These are phyloP conservation scores for Chalciporus pseudorubinellus DNA, from an alignment of 768 basidiomycete genomes.

Conservation along the genomic window DNA sequence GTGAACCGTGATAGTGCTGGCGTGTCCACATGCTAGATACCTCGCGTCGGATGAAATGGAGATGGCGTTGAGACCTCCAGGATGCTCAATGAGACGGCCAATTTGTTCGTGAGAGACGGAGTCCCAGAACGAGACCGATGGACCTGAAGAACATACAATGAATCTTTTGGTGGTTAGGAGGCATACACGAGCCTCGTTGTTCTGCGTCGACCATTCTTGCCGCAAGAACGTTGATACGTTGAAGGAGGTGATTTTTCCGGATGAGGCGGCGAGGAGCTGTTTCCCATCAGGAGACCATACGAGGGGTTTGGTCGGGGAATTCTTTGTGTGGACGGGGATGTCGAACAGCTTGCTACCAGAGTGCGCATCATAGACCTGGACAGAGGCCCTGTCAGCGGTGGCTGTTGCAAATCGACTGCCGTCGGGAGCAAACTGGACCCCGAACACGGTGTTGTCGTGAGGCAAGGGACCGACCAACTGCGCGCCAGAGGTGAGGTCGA, in stretches of 20 bases:
- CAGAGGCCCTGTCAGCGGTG: background rate
- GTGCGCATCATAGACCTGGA: background rate
- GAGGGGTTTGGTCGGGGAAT: background rate
- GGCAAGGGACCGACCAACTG: slow-evolving; percentile 1
- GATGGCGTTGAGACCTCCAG: background rate
- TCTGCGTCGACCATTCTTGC: slow-evolving; percentile 1
- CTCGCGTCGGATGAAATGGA: slow-evolving; percentile 6
- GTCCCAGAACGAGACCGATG: slow-evolving; percentile 9
- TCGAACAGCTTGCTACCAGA: background rate
- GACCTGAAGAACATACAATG: background rate
- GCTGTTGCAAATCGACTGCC: slow-evolving; percentile 11
- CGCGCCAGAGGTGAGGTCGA: slow-evolving; percentile 1
- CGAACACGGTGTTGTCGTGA: background rate
- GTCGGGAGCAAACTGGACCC: slow-evolving; percentile 27
- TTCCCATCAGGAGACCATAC: background rate
- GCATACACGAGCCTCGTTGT: background rate
- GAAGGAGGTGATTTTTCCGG: background rate
- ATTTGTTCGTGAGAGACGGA: background rate
- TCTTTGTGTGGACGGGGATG: background rate
- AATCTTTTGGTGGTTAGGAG: background rate
- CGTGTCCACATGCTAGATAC: slow-evolving; percentile 9
- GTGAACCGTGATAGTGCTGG: background rate
- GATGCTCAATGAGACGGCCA: background rate
- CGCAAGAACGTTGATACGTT: background rate
- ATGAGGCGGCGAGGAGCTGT: background rate